Evolutionary conservation across 768 basidiomycete species (phyloP), one percentile per base, ranked within the genome.

Genomic region (Amanita pallidorosea): DNA sequence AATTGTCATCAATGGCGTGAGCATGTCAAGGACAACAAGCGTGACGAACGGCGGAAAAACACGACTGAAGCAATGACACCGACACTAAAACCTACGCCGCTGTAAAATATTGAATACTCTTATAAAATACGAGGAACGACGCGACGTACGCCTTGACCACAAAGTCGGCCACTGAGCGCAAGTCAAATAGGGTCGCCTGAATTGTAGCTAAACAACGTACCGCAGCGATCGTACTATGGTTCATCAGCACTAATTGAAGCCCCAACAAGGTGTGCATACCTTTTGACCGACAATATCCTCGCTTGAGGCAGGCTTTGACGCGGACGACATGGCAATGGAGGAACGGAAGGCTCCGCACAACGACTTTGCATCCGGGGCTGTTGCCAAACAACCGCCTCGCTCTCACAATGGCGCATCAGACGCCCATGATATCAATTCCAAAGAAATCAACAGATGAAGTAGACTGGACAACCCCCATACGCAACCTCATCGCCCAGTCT

Each of bases 381-480:
- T 41, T 54, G 53, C 53, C 53, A 54, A 54, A 54, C 49, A 34
- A 13, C 15, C 18, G 18, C 33, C 8, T 8, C 23, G n/a, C 7
- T 29, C 25, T 23, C 36, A 23, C 51, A 49, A 87, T 87, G 83
- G 77, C 84, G 43, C 74, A 80, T 64, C 85, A 90, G 67, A 83
- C 87, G 42, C 92, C 92, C 11, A 85, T 90, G 77, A 85, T 95
- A 55, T 79, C 90, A 11, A 89, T 97, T 35, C 94, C 95, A 0
- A 85, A 77, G 72, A 99, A 99, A 75, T 72, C 78, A n/a, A 96
- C 96, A 0, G 85, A 91, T 13, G 95, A 98, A 58, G 93, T 95
- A 23, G 96, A 99, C 70, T 97, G 94, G 88, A 87, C 93, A 1
- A 76, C 78, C 0, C 88, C 92, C 2, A 88, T 98, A 55, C 80